A percentile compares a stretch with the other conserved stretches of the same genome.
Conservation (phyloP, 73 alveolate species). For the Blepharisma japonicum region DNA sequence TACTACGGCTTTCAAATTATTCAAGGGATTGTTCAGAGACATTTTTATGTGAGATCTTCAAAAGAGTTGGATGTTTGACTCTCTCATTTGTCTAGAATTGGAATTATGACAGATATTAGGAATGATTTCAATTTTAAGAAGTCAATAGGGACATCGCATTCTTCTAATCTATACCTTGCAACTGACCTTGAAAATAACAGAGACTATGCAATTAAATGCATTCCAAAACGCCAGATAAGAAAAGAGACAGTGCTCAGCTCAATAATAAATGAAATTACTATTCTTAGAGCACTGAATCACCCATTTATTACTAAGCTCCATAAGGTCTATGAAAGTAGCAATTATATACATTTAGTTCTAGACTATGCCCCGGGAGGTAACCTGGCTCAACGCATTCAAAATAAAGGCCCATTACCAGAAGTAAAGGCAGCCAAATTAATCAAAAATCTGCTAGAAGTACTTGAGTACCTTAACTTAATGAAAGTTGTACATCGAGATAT, state of each 20-base stretch:
- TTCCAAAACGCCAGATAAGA: conserved; percentile 29
- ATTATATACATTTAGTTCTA: conserved; percentile 43
- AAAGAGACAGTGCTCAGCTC: conserved; percentile 33
- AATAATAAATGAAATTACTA: conserved; percentile 36
- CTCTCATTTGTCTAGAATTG: neutral
- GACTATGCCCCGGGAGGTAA: conserved; percentile 64
- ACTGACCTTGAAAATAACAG: conserved; percentile 29
- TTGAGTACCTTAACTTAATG: conserved; percentile 32
- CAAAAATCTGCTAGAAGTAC: conserved; percentile 36
- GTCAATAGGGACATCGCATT: conserved; percentile 12
- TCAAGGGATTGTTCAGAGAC: neutral
- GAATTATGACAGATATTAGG: neutral
- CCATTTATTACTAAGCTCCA: conserved; percentile 34
- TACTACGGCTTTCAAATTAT: neutral
- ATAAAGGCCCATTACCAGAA: conserved; percentile 48
- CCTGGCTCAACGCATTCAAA: conserved; percentile 40
- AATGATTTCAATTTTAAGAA: neutral
- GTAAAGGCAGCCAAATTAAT: conserved; percentile 40
- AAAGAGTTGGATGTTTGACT: conserved; percentile 18
- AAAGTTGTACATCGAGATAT: conserved; percentile 47
- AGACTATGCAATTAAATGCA: conserved; percentile 39
- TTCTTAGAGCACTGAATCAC: conserved; percentile 34
- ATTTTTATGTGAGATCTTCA: neutral
- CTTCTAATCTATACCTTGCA: conserved; percentile 34
- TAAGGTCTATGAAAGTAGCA: conserved; percentile 58